Conservation (phyloP, 2,329 filamentous ascomycete species). For the Fusarium virguliforme region DNA sequence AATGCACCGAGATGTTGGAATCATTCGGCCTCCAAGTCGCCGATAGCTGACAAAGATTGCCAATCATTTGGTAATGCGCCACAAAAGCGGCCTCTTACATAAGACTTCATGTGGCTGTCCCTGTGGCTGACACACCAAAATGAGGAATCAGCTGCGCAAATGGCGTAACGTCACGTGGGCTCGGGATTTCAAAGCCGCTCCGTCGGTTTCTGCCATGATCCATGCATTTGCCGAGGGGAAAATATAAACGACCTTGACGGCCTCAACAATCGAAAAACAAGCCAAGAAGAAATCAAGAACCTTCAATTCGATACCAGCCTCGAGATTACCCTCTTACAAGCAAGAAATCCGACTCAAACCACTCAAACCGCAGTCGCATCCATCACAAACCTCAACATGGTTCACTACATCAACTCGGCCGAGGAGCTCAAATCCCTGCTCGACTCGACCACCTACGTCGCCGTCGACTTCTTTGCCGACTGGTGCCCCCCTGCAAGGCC, state of each 20-base stretch:
- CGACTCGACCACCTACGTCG: constrained; percentile 59
- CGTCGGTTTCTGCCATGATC: constrained; percentile 42
- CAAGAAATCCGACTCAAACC: not conserved
- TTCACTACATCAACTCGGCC: constrained; percentile 53
- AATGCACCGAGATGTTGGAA: not conserved
- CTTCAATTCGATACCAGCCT: not conserved
- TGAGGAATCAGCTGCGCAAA: constrained; percentile 28
- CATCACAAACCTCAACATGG: constrained; percentile 32
- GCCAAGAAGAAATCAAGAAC: not conserved
- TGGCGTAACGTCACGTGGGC: constrained; percentile 45
- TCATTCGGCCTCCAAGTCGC: constrained; percentile 1
- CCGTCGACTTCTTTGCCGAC: constrained; percentile 67
- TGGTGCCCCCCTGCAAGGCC: constrained; percentile 68
- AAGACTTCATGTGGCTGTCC: constrained; percentile 19
- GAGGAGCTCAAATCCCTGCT: constrained; percentile 59
- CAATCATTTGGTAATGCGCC: not conserved
- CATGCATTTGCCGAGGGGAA: constrained; percentile 29
- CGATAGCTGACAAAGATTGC: not conserved
- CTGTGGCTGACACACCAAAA: constrained; percentile 19
- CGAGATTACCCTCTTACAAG: not conserved
- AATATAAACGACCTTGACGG: constrained; percentile 27
- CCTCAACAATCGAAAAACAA: not conserved
- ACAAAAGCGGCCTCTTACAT: not conserved
- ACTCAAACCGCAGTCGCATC: not conserved
- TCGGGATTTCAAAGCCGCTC: constrained; percentile 45